A percentile compares a stretch with the other conserved stretches of the same genome.
Evolutionary conservation across 2,329 filamentous ascomycete species (phyloP).

Genomic region (Aphanoascus verrucosus): DNA sequence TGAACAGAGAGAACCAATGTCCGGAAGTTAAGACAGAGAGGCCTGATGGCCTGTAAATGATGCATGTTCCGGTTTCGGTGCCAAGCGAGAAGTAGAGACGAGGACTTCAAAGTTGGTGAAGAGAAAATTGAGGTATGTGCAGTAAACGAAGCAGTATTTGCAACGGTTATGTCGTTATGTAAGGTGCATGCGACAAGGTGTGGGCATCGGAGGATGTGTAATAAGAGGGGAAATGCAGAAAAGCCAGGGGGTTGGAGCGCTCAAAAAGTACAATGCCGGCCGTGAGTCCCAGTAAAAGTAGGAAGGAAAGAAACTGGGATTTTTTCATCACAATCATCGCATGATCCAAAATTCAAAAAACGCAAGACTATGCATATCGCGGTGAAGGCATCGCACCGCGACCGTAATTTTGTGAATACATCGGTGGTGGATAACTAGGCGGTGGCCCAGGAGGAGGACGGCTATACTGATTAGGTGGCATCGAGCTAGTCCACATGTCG

Average conservation of each 20-base stretch:
- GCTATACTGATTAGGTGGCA: conserved; percentile 5
- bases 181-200: not conserved
- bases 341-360: not conserved
- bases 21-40: too few species aligned
- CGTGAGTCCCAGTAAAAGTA: not conserved
- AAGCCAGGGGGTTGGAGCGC: too few species aligned
- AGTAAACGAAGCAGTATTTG: not conserved
- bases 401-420: conserved; percentile 6
- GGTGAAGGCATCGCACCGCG: conserved; percentile 2
- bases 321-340: conserved; percentile 3
- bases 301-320: not conserved
- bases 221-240: too few species aligned
- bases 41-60: too few species aligned
- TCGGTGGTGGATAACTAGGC: conserved; percentile 1
- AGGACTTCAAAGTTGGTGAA: too few species aligned
- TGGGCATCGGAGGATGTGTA: too few species aligned
- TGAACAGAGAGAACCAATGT: too few species aligned
- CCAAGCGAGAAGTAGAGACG: too few species aligned
- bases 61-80: too few species aligned
- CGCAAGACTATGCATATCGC: conserved; percentile 2
- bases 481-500: conserved; percentile 7
- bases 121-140: too few species aligned
- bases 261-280: not conserved
- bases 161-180: not conserved
- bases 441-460: conserved; percentile 3